Evolutionary conservation across 2,329 filamentous ascomycete genomes (phyloP).

Genomic region (Colletotrichum brevisporum): DNA sequence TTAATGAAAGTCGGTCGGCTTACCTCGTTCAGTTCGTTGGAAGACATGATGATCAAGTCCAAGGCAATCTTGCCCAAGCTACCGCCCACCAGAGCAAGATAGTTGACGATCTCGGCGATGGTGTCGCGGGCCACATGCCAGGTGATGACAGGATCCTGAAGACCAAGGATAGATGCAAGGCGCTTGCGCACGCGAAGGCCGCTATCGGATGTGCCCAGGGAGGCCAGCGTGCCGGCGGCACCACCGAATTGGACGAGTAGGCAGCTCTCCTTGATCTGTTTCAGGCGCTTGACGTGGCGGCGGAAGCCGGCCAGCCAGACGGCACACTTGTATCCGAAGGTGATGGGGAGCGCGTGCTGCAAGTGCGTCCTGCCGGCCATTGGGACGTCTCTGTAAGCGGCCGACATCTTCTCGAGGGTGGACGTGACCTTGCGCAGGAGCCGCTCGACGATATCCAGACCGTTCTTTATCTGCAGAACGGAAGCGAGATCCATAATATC

Average conservation of each 20-base stretch:
- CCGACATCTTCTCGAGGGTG: slow-evolving; percentile 57
- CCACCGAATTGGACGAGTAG: slow-evolving; percentile 70
- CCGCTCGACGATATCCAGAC: slow-evolving; percentile 61
- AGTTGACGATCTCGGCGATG: slow-evolving; percentile 67
- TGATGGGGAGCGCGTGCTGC: slow-evolving; percentile 69
- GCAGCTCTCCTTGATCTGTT: slow-evolving; percentile 59
- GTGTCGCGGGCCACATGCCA: slow-evolving; percentile 71
- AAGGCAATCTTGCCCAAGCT: slow-evolving; percentile 68
- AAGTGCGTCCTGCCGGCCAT: slow-evolving; percentile 72
- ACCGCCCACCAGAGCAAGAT: slow-evolving; percentile 67
- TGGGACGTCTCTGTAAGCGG: slow-evolving; percentile 64
- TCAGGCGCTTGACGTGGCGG: slow-evolving; percentile 62
- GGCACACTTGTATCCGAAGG: slow-evolving; percentile 71
- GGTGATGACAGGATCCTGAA: slow-evolving; percentile 66
- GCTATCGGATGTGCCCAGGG: slow-evolving; percentile 61
- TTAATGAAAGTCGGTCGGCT: background rate
- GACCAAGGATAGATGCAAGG: slow-evolving; percentile 62
- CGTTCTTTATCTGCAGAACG: slow-evolving; percentile 66
- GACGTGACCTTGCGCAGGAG: slow-evolving; percentile 58
- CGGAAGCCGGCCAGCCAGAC: slow-evolving; percentile 66
- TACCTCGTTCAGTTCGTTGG: slow-evolving; percentile 61
- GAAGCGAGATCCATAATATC: slow-evolving; percentile 71
- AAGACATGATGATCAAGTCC: slow-evolving; percentile 71
- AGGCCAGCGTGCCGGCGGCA: slow-evolving; percentile 68
- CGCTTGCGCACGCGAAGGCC: slow-evolving; percentile 64